Evolutionary conservation across 495 filamentous ascomycete genomes (phyloP), one percentile per base, ranked within the genome.

Genomic region (Penicillium taxi): DNA sequence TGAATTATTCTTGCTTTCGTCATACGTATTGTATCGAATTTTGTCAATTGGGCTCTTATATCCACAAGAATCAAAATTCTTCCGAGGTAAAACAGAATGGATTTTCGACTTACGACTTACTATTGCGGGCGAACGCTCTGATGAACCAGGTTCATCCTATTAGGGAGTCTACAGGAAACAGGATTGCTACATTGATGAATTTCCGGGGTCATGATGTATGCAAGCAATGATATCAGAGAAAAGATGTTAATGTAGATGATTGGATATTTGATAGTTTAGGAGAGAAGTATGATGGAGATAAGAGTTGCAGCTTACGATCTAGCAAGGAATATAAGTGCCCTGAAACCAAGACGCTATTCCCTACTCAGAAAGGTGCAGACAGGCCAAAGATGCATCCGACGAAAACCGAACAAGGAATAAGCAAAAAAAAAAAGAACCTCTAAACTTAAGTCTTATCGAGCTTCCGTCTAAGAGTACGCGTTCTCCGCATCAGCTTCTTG

Each of bases 401-500:
- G 26, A 45, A 41, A 42, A 35, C 35, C 38, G 36, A 33, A 39
- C 29, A 35, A 40, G 22, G 23, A 25, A 41, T 12, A 34, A 43
- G 34, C 35, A 15, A 28, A 42, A 37, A 37, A 21, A 37, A 25
- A 35, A 44, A 24, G 20, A 29, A 12, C 30, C 30, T 23, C 21
- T 21, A 9, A 17, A 17, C 53, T 58, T 54, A 74, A 26, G 61
- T 58, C 49, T 65, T 70, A 37, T 94, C 91, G 53, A 94, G 69
- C 67, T 84, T 91, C 51, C 88, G 78, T 58, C 93, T 80, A 70
- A 86, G 53, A 55, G 86, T 93, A 55, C 90, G 76, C 50, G 93
- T 99, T 64, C 77, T 73, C 70, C 76, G 81, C 83, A 94, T 84
- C 43, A 99, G 72, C 77, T 96, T 96, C 90, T 95, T 96, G 61